Conservation (phyloP, 2,329 filamentous ascomycete species). For the Cladobotryum mycophilum region DNA sequence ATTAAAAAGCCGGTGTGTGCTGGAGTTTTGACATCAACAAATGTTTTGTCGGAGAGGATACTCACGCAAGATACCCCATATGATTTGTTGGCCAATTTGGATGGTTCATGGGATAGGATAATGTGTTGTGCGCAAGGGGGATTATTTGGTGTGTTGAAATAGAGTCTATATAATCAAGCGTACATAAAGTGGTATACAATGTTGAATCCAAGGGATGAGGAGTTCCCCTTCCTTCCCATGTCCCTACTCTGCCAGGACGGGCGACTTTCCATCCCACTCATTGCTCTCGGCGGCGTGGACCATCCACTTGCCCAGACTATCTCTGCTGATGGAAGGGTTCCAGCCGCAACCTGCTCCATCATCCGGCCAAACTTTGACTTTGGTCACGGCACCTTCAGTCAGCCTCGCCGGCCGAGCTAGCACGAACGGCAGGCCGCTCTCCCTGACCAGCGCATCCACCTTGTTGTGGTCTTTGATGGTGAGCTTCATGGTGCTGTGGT, state of each 20-base stretch:
- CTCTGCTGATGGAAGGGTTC: slow-evolving; percentile 30
- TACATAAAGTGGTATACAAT: too few relatives aligned
- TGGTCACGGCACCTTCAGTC: slow-evolving; percentile 29
- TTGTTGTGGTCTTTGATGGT: slow-evolving; percentile 42
- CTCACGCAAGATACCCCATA: too few relatives aligned
- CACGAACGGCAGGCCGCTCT: slow-evolving; percentile 26
- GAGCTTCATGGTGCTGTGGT: slow-evolving; percentile 36
- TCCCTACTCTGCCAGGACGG: slow-evolving; percentile 39
- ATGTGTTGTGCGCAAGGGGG: too few relatives aligned
- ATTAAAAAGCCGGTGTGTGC: neutral
- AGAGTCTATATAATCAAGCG: too few relatives aligned
- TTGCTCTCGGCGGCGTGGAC: slow-evolving; percentile 35
- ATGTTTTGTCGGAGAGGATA: too few relatives aligned
- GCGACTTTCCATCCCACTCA: slow-evolving; percentile 37
- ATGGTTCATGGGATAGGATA: too few relatives aligned
- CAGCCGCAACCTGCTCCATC: slow-evolving; percentile 36
- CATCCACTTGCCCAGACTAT: slow-evolving; percentile 40
- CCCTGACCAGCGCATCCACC: slow-evolving; percentile 36
- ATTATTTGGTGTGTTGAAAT: too few relatives aligned
- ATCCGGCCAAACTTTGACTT: slow-evolving; percentile 35
- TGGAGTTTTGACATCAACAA: too few relatives aligned
- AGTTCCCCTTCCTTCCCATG: neutral
- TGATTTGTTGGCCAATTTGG: too few relatives aligned
- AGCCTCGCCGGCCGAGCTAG: slow-evolving; percentile 40
- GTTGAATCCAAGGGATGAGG: neutral